Percentiles rank a stretch among this genome's conserved stretches.
Evolutionary conservation across 2,329 filamentous ascomycete species (phyloP).

Genomic region (Cryphonectria japonica): DNA sequence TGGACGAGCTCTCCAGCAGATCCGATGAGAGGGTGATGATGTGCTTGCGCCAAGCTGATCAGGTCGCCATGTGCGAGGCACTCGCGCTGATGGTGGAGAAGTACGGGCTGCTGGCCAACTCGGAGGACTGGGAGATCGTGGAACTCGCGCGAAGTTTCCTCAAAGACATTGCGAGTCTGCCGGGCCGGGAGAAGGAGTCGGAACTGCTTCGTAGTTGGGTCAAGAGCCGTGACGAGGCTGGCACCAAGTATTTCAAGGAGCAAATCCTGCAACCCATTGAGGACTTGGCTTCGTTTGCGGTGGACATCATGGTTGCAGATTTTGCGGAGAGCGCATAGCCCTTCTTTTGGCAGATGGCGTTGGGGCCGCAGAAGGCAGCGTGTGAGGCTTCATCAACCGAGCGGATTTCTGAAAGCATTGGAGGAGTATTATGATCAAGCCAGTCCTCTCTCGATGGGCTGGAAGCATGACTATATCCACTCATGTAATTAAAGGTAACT

Average conservation of each 20-base stretch:
- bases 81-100: slow-evolving; percentile 53
- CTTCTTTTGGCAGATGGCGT: not conserved
- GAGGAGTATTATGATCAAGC: not conserved
- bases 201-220: slow-evolving; percentile 50
- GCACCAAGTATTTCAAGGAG: slow-evolving; percentile 49
- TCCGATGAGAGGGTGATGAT: slow-evolving; percentile 36
- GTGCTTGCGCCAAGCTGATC: slow-evolving; percentile 50
- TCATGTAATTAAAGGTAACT: no score
- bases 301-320: slow-evolving; percentile 47
- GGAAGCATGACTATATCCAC: no score
- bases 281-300: slow-evolving; percentile 50
- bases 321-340: slow-evolving; percentile 36
- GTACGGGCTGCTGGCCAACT: slow-evolving; percentile 47
- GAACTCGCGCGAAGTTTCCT: slow-evolving; percentile 51
- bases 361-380: not conserved
- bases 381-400: not conserved
- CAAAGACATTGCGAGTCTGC: slow-evolving; percentile 51
- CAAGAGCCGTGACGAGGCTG: slow-evolving; percentile 43
- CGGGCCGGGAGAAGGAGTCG: slow-evolving; percentile 50
- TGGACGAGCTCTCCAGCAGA: slow-evolving; percentile 34
- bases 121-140: slow-evolving; percentile 51
- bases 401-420: not conserved
- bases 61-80: slow-evolving; percentile 57
- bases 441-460: not conserved
- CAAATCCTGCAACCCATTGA: slow-evolving; percentile 54